Conservation (phyloP, 352 stramenopile species). For the Peronospora tabacina region DNA sequence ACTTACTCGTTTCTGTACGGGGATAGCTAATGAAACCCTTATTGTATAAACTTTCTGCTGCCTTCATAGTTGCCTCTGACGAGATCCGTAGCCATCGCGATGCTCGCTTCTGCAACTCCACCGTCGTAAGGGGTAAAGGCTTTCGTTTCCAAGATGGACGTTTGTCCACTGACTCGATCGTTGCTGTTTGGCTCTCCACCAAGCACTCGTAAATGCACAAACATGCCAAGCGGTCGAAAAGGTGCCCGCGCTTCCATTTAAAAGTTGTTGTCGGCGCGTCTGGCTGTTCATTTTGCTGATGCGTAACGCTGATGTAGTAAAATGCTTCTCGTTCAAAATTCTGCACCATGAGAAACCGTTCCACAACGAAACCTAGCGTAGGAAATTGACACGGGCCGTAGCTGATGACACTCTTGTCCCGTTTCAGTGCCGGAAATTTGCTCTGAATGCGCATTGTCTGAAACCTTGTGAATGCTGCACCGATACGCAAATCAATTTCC, state of each 20-base stretch:
- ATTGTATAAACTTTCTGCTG: conserved; percentile 95
- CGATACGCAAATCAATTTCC: conserved; percentile 93
- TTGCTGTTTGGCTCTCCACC: conserved; percentile 51
- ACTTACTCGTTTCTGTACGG: conserved; percentile 98
- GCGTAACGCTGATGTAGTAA: conserved; percentile 91
- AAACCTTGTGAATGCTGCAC: conserved; percentile 92
- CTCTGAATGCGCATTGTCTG: conserved; percentile 91
- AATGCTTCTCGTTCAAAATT: conserved; percentile 96
- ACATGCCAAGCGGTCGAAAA: conserved; percentile 93
- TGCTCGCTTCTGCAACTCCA: conserved; percentile 97
- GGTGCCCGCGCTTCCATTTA: conserved; percentile 89
- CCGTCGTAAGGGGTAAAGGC: conserved; percentile 95
- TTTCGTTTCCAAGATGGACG: conserved; percentile 90
- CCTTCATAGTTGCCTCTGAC: conserved; percentile 95
- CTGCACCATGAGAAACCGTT: conserved; percentile 90
- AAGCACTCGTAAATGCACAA: conserved; percentile 90
- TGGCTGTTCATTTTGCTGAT: conserved; percentile 40
- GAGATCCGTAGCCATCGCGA: conserved; percentile 93
- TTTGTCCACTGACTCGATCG: conserved; percentile 64
- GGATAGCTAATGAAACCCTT: conserved; percentile 98
- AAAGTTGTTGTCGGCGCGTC: conserved; percentile 84
- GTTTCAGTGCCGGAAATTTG: conserved; percentile 61
- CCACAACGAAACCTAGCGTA: conserved; percentile 95
- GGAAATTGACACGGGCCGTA: conserved; percentile 99
- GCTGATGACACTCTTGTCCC: conserved; percentile 88